These are phyloP conservation scores for Obelidium mucronatum DNA, from an alignment of 192 early-diverging fungal species.

Conservation along the genomic window DNA sequence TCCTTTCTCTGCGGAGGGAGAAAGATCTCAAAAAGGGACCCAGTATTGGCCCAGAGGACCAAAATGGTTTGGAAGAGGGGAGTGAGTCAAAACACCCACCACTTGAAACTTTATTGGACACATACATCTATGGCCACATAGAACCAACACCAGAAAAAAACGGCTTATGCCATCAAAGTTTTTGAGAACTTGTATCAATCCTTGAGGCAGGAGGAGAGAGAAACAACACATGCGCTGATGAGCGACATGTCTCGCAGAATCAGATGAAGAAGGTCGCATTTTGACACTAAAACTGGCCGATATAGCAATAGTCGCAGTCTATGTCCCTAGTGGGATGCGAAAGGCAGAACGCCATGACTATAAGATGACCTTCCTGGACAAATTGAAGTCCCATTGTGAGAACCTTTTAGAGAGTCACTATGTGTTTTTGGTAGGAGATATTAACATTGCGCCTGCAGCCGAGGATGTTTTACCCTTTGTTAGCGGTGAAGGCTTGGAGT, in stretches of 20 bases:
- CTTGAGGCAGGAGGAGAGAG: neutral
- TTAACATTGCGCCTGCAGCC: conserved; percentile 14
- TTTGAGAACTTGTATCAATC: neutral
- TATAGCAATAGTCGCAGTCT: neutral
- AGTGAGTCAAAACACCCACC: neutral
- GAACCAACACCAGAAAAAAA: neutral
- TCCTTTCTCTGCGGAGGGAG: neutral
- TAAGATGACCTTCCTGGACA: conserved; percentile 14
- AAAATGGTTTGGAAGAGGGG: neutral
- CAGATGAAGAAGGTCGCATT: neutral
- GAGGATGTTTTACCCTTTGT: neutral
- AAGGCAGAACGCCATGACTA: conserved; percentile 8
- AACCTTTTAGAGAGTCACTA: neutral
- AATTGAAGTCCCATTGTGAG: neutral
- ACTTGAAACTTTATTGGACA: neutral
- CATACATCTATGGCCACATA: neutral
- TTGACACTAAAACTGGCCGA: neutral
- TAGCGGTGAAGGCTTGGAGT: neutral
- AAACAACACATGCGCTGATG: neutral
- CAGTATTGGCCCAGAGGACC: neutral
- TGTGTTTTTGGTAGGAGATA: conserved; percentile 11
- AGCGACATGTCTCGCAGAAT: neutral
- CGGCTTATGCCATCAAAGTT: neutral
- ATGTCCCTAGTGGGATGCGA: conserved; percentile 13
- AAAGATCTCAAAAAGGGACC: neutral